Conservation (phyloP, 2,329 filamentous ascomycete species). For the Leptographium galeiforme region DNA sequence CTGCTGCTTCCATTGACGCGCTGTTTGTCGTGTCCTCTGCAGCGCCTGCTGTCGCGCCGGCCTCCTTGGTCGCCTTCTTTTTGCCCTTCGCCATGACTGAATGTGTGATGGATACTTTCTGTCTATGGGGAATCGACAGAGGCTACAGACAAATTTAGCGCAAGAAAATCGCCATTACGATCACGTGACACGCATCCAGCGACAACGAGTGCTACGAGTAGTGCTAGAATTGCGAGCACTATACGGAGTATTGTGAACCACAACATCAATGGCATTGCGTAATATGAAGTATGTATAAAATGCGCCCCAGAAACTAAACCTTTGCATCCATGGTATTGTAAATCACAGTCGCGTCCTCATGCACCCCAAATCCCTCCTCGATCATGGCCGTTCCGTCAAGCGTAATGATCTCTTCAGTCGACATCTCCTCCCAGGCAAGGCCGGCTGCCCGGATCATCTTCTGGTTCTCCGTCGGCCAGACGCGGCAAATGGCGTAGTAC, state of each 20-base stretch:
- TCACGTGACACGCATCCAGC: no score
- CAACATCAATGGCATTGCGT: no score
- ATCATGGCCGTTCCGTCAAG: slow-evolving; percentile 3
- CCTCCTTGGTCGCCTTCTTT: neutral
- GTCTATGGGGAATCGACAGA: no score
- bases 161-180: no score
- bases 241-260: no score
- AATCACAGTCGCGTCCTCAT: neutral
- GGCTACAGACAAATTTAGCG: no score
- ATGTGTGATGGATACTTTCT: neutral
- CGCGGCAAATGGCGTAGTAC: slow-evolving; percentile 20
- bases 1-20: neutral
- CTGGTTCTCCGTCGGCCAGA: slow-evolving; percentile 21
- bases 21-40: neutral
- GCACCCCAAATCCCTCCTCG: neutral
- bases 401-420: slow-evolving; percentile 3
- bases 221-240: no score
- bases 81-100: neutral
- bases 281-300: no score
- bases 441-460: slow-evolving; percentile 2
- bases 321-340: neutral
- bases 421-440: slow-evolving; percentile 5
- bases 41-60: no score
- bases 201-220: no score
- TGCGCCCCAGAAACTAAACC: neutral